phyloP scores from a whole-genome alignment of 2,329 filamentous ascomycete species.

The Verticillium zaregamsianum region DNA sequence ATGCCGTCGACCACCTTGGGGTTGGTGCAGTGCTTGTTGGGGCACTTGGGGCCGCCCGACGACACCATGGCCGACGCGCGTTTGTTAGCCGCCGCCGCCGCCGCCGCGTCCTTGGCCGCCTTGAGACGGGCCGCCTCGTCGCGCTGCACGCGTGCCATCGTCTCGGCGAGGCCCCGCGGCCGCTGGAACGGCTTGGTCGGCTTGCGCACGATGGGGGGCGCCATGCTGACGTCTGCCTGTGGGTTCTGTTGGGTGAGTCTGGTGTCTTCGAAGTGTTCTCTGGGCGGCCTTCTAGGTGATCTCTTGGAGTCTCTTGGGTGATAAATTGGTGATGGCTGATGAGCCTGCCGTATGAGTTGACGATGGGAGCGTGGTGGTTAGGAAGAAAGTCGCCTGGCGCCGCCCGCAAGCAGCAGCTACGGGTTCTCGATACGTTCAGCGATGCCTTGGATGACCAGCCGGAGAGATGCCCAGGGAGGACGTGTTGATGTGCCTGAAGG shows the following conservation, averaged over 20 bases:
- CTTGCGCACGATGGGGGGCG: not conserved
- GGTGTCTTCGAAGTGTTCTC: too few species aligned
- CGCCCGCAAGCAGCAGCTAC: too few species aligned
- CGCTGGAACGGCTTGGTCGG: not conserved
- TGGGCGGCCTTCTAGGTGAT: too few species aligned
- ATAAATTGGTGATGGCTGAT: too few species aligned
- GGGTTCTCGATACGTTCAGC: too few species aligned
- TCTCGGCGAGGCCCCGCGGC: not conserved
- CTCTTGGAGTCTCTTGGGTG: too few species aligned
- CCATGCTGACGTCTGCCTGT: not conserved
- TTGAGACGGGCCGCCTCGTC: not conserved
- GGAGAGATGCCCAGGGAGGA: too few species aligned
- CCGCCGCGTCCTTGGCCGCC: conserved; percentile 18
- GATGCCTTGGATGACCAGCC: too few species aligned
- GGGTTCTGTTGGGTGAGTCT: not conserved
- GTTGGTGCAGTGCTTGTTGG: conserved; percentile 56
- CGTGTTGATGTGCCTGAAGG: too few species aligned
- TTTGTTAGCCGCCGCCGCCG: conserved; percentile 15
- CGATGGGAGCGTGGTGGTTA: too few species aligned
- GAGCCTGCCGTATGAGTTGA: too few species aligned
- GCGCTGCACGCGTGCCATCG: not conserved
- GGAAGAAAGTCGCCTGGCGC: too few species aligned
- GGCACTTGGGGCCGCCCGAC: conserved; percentile 42
- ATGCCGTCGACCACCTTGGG: conserved; percentile 62
- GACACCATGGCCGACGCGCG: conserved; percentile 24